These are phyloP conservation scores for Hordeum marinum DNA, from an alignment of 176 grass and related monocot species.

Conservation along the genomic window DNA sequence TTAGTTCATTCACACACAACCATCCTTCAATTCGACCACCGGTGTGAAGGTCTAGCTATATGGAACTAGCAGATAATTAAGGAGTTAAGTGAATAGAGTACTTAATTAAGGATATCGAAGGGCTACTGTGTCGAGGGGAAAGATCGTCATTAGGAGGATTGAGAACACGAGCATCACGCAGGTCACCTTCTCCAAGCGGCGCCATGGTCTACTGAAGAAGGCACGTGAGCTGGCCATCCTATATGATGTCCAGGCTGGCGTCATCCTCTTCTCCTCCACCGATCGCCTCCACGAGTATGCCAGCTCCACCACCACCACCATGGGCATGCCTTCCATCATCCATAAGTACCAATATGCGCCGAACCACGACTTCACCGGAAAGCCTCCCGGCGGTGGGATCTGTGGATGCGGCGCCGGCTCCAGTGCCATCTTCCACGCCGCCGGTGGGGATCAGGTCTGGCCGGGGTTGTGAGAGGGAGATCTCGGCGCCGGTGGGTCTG, in stretches of 20 bases:
- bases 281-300: not conserved
- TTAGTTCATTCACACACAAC: not conserved
- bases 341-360: not conserved
- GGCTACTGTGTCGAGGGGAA: not conserved
- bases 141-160: not conserved
- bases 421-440: no score
- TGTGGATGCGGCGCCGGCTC: no score
- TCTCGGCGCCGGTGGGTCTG: no score
- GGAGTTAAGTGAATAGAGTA: not conserved
- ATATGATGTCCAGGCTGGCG: not conserved
- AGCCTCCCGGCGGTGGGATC: no score
- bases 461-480: no score
- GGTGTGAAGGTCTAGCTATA: not conserved
- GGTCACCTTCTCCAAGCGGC: not conserved
- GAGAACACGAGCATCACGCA: not conserved
- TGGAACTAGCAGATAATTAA: not conserved
- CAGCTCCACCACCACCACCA: not conserved
- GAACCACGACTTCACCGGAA: no score
- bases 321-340: not conserved
- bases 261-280: not conserved
- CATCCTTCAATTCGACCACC: not conserved
- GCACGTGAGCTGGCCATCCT: not conserved
- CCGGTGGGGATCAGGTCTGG: no score
- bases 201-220: not conserved
- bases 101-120: not conserved